Evolutionary conservation across 2,329 filamentous ascomycete species (phyloP).

Genomic region (Fusarium brachygibbosum): DNA sequence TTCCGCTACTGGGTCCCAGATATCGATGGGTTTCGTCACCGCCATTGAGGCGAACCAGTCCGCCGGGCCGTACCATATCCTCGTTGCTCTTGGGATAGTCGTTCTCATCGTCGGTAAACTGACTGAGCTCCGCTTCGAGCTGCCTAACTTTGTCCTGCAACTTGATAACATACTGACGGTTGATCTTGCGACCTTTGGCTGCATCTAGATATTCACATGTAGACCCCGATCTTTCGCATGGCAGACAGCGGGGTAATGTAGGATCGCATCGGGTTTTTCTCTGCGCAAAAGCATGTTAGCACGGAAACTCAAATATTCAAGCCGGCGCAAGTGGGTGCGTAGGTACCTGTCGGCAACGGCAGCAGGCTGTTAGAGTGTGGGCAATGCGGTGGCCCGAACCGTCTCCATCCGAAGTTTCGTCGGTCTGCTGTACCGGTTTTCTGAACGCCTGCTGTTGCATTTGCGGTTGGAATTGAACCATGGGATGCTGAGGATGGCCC

Average conservation of each 20-base stretch:
- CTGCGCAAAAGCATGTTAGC: slow-evolving; percentile 60
- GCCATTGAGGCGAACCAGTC: slow-evolving; percentile 85
- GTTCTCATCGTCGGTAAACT: slow-evolving; percentile 82
- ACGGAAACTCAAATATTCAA: slow-evolving; percentile 10
- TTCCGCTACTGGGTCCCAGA: slow-evolving; percentile 92
- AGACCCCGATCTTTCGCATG: slow-evolving; percentile 92
- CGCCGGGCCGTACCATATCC: slow-evolving; percentile 87
- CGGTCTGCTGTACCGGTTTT: slow-evolving; percentile 50
- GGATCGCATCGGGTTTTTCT: slow-evolving; percentile 97
- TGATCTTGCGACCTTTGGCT: slow-evolving; percentile 85
- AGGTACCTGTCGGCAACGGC: slow-evolving; percentile 81
- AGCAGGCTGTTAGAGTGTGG: slow-evolving; percentile 84
- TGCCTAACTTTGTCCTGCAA: slow-evolving; percentile 88
- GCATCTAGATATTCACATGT: slow-evolving; percentile 97
- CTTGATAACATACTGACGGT: slow-evolving; percentile 91
- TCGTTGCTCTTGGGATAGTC: slow-evolving; percentile 79
- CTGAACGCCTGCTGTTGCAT: slow-evolving; percentile 51
- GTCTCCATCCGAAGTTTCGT: slow-evolving; percentile 64
- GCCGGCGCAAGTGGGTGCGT: slow-evolving; percentile 16
- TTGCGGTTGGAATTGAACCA: slow-evolving; percentile 44
- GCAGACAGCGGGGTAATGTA: slow-evolving; percentile 88
- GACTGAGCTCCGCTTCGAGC: slow-evolving; percentile 84
- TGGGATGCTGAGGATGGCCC: slow-evolving; percentile 46
- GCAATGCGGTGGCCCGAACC: slow-evolving; percentile 73
- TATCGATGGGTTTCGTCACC: slow-evolving; percentile 89